Evolutionary conservation across 345 rosid species (phyloP), one percentile per base, ranked within the genome.

Genomic region (Lagerstroemia speciosa): DNA sequence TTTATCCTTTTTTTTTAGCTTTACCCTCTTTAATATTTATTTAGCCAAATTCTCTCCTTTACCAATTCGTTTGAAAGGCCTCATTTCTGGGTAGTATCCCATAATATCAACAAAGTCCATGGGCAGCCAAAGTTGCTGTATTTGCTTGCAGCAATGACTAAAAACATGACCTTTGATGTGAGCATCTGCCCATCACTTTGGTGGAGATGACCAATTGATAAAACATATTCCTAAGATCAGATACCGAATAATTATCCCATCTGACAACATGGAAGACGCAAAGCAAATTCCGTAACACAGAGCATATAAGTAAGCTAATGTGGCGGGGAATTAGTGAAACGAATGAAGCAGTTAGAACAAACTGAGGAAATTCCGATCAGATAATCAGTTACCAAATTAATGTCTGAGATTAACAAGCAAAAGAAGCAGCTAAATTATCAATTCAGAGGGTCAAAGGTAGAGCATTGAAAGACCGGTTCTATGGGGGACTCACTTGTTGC

Each of bases 401-500:
- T 26, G 62, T 3, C 34, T 4, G 2, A 6, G 14, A 12, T n/a
- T 43, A 11, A 64, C 41, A 3, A 38, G 24, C 7, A 64, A 64
- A 33, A 7, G 32, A n/a, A 24, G 26, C 6, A 12, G 16, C 43
- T 26, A 22, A 10, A 12, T 22, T 16, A 27, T 16, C n/a, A n/a
- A n/a, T n/a, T n/a, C n/a, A n/a, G n/a, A n/a, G n/a, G n/a, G n/a
- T n/a, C n/a, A n/a, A n/a, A n/a, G n/a, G n/a, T n/a, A n/a, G n/a
- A n/a, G n/a, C n/a, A n/a, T n/a, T n/a, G n/a, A n/a, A n/a, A 8
- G 22, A 29, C 6, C 17, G 67, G 16, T 2, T 19, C 9, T 31
- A 14, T 7, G 24, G 66, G 45, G 46, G 63, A 82, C 89, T 82
- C 69, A 92, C 99, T 80, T 87, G 79, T 91, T 89, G 76, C 99